phyloP scores from a whole-genome alignment of 331 rosid species.

The Saraca asoca region DNA sequence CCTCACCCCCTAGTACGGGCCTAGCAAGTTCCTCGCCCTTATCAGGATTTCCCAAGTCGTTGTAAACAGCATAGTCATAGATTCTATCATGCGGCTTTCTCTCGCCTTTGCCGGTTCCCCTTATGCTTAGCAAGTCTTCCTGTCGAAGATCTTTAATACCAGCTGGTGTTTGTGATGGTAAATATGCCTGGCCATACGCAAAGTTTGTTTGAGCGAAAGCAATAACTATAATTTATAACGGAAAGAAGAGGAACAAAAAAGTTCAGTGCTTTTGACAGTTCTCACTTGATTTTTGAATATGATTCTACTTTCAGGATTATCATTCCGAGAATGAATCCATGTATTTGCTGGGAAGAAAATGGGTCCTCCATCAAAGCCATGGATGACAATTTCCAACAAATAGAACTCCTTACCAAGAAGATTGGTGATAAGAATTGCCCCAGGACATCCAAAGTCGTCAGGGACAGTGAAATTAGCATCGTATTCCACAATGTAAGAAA shows the following conservation, averaged over 20 bases:
- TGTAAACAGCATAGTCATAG: slow-evolving; percentile 80
- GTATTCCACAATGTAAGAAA: slow-evolving; percentile 62
- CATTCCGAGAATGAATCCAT: slow-evolving; percentile 79
- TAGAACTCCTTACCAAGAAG: slow-evolving; percentile 76
- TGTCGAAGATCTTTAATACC: slow-evolving; percentile 78
- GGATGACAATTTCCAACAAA: slow-evolving; percentile 64
- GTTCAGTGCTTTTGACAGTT: neutral
- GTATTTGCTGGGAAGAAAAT: slow-evolving; percentile 86
- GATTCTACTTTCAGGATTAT: slow-evolving; percentile 69
- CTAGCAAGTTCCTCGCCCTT: slow-evolving; percentile 69
- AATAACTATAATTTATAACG: neutral
- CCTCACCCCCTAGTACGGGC: slow-evolving; percentile 60
- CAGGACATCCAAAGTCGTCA: slow-evolving; percentile 68
- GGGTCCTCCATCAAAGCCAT: slow-evolving; percentile 74
- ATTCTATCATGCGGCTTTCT: slow-evolving; percentile 76
- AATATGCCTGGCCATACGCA: slow-evolving; percentile 53
- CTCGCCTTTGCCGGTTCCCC: slow-evolving; percentile 61
- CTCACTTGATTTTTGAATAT: slow-evolving; percentile 80
- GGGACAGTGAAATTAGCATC: slow-evolving; percentile 65
- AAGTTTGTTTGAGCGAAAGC: slow-evolving; percentile 8
- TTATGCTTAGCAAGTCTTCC: slow-evolving; percentile 66
- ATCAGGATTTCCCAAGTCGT: slow-evolving; percentile 90
- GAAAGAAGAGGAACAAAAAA: neutral
- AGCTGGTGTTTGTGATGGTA: slow-evolving; percentile 87
- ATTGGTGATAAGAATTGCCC: slow-evolving; percentile 77